These are phyloP conservation scores for Hypocrella siamensis DNA, from an alignment of 2,329 filamentous ascomycete genomes.

Conservation along the genomic window DNA sequence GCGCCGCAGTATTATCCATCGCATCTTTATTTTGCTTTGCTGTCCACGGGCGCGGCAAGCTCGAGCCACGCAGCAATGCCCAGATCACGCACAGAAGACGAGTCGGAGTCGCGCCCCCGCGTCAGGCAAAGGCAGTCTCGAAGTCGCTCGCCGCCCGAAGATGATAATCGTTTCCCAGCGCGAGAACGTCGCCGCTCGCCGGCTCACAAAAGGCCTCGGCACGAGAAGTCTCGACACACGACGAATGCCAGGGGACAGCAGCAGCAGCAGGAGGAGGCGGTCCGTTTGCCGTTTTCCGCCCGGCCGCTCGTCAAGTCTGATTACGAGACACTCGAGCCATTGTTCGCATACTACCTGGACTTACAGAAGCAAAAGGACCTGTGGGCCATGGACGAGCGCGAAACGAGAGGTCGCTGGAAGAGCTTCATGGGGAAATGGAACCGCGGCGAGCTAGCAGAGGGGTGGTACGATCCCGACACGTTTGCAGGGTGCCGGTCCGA, in stretches of 20 bases:
- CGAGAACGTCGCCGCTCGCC: slow-evolving; percentile 3
- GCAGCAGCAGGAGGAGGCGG: neutral
- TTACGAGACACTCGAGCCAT: slow-evolving; percentile 44
- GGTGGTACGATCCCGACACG: slow-evolving; percentile 81
- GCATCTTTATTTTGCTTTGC: too few relatives aligned
- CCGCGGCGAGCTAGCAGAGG: slow-evolving; percentile 66
- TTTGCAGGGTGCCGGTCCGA: slow-evolving; percentile 21
- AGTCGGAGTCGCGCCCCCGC: too few relatives aligned
- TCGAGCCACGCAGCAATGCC: too few relatives aligned
- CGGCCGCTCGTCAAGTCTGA: slow-evolving; percentile 54
- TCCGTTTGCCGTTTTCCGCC: slow-evolving; percentile 47
- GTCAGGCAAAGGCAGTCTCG: too few relatives aligned
- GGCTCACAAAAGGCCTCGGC: too few relatives aligned
- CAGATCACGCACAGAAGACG: too few relatives aligned
- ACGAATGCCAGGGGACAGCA: neutral
- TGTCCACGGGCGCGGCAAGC: too few relatives aligned
- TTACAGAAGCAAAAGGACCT: slow-evolving; percentile 69
- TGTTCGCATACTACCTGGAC: slow-evolving; percentile 76
- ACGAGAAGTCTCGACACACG: neutral
- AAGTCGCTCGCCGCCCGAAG: too few relatives aligned
- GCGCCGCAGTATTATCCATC: too few relatives aligned
- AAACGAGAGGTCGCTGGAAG: slow-evolving; percentile 77
- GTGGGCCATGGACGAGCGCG: slow-evolving; percentile 54
- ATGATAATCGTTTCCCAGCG: neutral
- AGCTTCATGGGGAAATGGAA: slow-evolving; percentile 92